These are phyloP conservation scores for Fusarium dlaminii DNA, from an alignment of 2,329 filamentous ascomycete genomes.

Conservation along the genomic window DNA sequence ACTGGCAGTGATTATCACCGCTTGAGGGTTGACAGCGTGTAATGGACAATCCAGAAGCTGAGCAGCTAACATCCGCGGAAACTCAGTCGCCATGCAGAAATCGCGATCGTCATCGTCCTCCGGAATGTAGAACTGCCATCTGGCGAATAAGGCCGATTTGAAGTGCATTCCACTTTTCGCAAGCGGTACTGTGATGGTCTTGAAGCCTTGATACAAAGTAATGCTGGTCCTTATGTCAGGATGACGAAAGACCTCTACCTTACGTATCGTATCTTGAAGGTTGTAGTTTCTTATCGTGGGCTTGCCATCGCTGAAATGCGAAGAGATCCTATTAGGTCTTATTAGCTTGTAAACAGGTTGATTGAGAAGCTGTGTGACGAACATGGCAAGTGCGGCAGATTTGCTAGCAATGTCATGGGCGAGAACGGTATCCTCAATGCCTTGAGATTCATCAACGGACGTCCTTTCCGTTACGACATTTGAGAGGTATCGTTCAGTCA, in stretches of 20 bases:
- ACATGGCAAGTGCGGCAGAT: background rate
- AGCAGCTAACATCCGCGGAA: background rate
- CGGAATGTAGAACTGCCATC: background rate
- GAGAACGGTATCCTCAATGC: background rate
- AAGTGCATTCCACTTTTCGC: background rate
- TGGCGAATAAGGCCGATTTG: background rate
- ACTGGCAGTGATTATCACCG: background rate
- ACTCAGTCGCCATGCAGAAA: background rate
- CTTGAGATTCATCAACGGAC: background rate
- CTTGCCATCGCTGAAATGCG: background rate
- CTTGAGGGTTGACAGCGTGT: background rate
- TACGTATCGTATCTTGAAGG: background rate
- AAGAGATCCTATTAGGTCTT: background rate
- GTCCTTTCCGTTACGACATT: background rate
- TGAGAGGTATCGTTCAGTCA: background rate
- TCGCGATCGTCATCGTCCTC: background rate
- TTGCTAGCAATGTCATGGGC: rapidly evolving
- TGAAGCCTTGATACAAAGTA: background rate
- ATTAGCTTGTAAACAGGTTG: background rate
- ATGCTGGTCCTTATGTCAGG: background rate
- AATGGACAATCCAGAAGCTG: background rate
- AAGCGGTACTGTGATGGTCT: background rate
- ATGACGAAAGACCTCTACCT: background rate
- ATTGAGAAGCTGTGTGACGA: background rate
- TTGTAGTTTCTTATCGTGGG: background rate